phyloP scores from a whole-genome alignment of 2,329 filamentous ascomycete genomes.

The Trichophaea hybrida region DNA sequence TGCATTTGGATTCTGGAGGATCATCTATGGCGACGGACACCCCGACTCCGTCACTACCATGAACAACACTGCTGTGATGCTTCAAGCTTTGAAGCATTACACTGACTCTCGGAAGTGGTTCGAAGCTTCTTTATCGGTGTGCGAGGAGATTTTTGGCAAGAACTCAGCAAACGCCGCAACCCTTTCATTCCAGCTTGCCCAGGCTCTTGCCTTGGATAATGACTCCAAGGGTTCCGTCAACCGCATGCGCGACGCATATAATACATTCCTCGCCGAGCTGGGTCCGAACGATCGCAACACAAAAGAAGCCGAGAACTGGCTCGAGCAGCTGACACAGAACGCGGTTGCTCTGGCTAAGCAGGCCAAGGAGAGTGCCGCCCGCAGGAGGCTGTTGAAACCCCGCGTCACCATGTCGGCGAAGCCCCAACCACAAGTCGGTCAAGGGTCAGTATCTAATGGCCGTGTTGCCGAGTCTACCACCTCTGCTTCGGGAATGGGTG shows the following conservation, averaged over 20 bases:
- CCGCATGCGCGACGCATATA: conserved; percentile 93
- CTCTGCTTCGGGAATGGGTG: conserved; percentile 29
- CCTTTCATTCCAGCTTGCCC: conserved; percentile 89
- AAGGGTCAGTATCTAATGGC: conserved; percentile 38
- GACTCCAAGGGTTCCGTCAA: conserved; percentile 83
- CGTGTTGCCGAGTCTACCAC: conserved; percentile 29
- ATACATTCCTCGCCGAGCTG: conserved; percentile 78
- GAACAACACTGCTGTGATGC: conserved; percentile 97
- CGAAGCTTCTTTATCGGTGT: conserved; percentile 77
- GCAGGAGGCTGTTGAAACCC: conserved; percentile 54
- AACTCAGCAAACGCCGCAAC: conserved; percentile 87
- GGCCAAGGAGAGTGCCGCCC: conserved; percentile 68
- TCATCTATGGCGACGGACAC: conserved; percentile 86
- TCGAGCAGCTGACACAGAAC: conserved; percentile 89
- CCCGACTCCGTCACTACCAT: conserved; percentile 97
- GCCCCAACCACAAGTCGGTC: conserved; percentile 49
- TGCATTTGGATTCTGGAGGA: conserved; percentile 87
- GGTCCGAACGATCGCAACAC: conserved; percentile 91
- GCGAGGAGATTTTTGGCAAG: conserved; percentile 77
- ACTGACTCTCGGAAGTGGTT: conserved; percentile 94
- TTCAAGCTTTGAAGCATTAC: conserved; percentile 88
- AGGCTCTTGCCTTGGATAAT: conserved; percentile 87
- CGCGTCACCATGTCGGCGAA: conserved; percentile 44
- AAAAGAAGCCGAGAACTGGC: conserved; percentile 92
- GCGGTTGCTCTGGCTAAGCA: conserved; percentile 90